These are phyloP conservation scores for Skeletonema costatum DNA, from an alignment of 108 stramenopile species.

Conservation along the genomic window DNA sequence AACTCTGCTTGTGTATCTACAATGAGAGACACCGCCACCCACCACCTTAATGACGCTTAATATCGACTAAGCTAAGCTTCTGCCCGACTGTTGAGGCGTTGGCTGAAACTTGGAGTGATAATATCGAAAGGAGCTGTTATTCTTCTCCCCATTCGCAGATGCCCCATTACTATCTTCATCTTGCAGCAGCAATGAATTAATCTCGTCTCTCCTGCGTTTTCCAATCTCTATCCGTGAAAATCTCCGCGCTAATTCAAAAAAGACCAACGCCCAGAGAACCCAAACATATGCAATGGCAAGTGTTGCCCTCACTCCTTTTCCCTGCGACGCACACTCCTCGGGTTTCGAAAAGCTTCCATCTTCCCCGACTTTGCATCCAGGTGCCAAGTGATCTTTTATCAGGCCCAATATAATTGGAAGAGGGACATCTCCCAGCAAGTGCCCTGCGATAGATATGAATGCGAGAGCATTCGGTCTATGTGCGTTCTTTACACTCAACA, in stretches of 20 bases:
- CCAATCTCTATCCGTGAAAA: constrained; percentile 33
- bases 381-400: constrained; percentile 47
- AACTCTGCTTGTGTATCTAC: too few relatives aligned
- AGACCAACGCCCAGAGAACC: constrained; percentile 38
- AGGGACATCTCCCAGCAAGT: constrained; percentile 47
- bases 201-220: constrained; percentile 11
- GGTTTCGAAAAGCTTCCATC: constrained; percentile 38
- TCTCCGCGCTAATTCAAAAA: constrained; percentile 42
- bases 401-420: constrained; percentile 43
- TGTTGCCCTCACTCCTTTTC: constrained; percentile 33
- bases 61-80: too few relatives aligned
- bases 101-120: constrained; percentile 49
- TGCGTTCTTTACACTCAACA: constrained; percentile 39
- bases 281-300: constrained; percentile 48
- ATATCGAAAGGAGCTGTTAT: constrained; percentile 20
- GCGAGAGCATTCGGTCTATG: constrained; percentile 55
- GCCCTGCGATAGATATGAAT: constrained; percentile 41
- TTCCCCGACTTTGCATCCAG: constrained; percentile 34
- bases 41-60: too few relatives aligned
- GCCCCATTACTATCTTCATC: not conserved
- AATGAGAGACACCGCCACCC: too few relatives aligned
- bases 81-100: not conserved
- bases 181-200: constrained; percentile 1
- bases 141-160: not conserved
- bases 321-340: constrained; percentile 31